Percentiles rank a stretch among this genome's conserved stretches.
Conservation (phyloP, 495 filamentous ascomycete genomes). For the Neurospora intermedia region DNA sequence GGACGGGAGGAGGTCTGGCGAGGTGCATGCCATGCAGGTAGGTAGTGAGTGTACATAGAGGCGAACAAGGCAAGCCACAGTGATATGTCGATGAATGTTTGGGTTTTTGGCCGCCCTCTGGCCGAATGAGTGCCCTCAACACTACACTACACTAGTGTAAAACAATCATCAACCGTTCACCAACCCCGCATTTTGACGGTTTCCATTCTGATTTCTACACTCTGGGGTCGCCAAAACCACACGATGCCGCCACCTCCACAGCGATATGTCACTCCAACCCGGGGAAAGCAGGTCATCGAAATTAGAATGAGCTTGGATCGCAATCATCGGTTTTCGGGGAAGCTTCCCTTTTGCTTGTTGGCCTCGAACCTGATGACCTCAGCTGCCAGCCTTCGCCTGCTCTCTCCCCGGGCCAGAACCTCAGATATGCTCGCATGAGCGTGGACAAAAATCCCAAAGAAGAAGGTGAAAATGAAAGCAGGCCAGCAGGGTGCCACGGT, state of each 20-base stretch:
- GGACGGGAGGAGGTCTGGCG: not conserved
- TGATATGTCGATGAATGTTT: not conserved
- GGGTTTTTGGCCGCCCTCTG: not conserved
- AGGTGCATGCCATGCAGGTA: not conserved
- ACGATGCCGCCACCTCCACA: not conserved
- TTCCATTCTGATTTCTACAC: not conserved
- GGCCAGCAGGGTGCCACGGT: not conserved
- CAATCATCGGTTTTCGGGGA: not conserved
- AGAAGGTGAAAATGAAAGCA: not conserved
- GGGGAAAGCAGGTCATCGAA: not conserved
- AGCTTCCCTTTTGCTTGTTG: not conserved
- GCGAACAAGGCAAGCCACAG: not conserved
- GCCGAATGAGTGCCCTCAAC: not conserved
- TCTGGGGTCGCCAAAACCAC: not conserved
- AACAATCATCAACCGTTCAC: not conserved
- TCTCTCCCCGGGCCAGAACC: not conserved
- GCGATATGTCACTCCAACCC: not conserved
- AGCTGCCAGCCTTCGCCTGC: not conserved
- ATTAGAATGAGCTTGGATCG: not conserved
- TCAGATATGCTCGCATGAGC: not conserved
- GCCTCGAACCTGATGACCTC: not conserved
- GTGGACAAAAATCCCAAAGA: not conserved
- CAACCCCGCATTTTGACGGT: not conserved
- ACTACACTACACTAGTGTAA: not conserved
- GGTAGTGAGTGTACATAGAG: not conserved